Evolutionary conservation across 2,329 filamentous ascomycete species (phyloP), one percentile per base, ranked within the genome.

Genomic region (Xylaria digitata): DNA sequence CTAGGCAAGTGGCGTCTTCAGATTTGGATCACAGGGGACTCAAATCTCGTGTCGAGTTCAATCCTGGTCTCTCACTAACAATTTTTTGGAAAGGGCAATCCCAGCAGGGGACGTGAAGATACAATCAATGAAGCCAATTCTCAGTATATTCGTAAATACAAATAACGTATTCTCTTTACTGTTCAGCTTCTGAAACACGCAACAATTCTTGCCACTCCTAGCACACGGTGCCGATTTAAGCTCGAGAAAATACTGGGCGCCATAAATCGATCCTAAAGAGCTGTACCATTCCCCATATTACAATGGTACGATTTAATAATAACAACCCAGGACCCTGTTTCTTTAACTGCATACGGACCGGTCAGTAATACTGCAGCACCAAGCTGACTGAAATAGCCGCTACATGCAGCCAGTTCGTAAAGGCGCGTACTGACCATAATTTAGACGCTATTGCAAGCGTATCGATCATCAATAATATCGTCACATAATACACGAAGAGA

Each of bases 351-450:
- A 66, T 55, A 49, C 23, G 26, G 53, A 66, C 55, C 60, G 49
- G 65, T 64, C 65, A 67, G 34, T 34, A 49, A 21, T 52, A 34
- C 21, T 43, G 42, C 42, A 43, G 32, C 34, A 61, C 19, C 43
- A 30, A 30, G 8, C 32, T 37, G 26, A 34, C 32, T 59, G 37
- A 21, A 43, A 3, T 46, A 54, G 48, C 40, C 53, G 13, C 46
- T 53, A 2, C 23, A 57, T 61, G 64, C 54, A 48, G 64, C 54
- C 64, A n/a, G 11, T 32, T 60, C 59, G 45, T 23, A 55, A 59
- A 55, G 26, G 32, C 32, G 32, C n/a, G 32, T 40, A 49, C 13
- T 17, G 40, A 34, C 42, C 32, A 40, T 50, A 43, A 26, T 30
- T 11, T 37, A 37, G 32, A 30, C 23, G 11, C 19, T 30, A 6